Conservation (phyloP, 1,284 basidiomycete genomes). For the Apiotrichum mycotoxinovorans region DNA sequence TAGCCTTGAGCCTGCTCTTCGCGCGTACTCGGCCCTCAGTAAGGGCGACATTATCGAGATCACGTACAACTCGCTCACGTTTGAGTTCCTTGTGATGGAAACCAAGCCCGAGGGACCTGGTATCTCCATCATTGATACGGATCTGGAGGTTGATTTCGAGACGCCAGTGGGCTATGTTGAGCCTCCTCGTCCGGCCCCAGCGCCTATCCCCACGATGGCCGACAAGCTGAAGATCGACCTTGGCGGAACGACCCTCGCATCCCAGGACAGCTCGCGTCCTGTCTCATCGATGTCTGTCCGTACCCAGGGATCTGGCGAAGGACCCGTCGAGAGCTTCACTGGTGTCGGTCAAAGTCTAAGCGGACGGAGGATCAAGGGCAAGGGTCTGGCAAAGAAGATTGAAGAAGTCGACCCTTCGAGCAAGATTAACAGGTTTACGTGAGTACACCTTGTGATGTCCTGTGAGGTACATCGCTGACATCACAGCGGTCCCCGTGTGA, state of each 20-base stretch:
- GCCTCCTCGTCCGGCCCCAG: conserved; percentile 76
- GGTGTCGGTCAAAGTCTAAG: conserved; percentile 83
- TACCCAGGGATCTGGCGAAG: conserved; percentile 44
- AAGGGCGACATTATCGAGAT: conserved; percentile 92
- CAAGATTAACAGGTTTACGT: conserved; percentile 87
- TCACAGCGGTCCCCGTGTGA: conserved; percentile 71
- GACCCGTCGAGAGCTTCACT: conserved; percentile 83
- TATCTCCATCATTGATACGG: conserved; percentile 89
- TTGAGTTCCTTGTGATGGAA: conserved; percentile 95
- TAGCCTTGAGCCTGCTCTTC: conserved; percentile 89
- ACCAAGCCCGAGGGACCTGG: conserved; percentile 80
- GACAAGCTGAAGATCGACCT: conserved; percentile 94
- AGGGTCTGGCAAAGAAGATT: conserved; percentile 76
- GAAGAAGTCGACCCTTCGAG: conserved; percentile 75
- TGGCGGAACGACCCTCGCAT: conserved; percentile 60
- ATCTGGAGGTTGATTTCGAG: conserved; percentile 67
- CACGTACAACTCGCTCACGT: conserved; percentile 84
- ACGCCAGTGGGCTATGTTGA: conserved; percentile 70
- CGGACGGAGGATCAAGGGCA: conserved; percentile 87
- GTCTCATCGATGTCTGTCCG: conserved; percentile 53
- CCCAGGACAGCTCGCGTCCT: conserved; percentile 68
- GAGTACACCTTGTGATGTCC: conserved; percentile 42
- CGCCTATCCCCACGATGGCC: conserved; percentile 88
- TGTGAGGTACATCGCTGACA: not conserved
- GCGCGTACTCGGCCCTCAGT: conserved; percentile 86